Percentiles rank a stretch among this genome's conserved stretches.
These are phyloP conservation scores for Sisymbrium altissimum DNA, from an alignment of 345 rosid species.

Conservation along the genomic window DNA sequence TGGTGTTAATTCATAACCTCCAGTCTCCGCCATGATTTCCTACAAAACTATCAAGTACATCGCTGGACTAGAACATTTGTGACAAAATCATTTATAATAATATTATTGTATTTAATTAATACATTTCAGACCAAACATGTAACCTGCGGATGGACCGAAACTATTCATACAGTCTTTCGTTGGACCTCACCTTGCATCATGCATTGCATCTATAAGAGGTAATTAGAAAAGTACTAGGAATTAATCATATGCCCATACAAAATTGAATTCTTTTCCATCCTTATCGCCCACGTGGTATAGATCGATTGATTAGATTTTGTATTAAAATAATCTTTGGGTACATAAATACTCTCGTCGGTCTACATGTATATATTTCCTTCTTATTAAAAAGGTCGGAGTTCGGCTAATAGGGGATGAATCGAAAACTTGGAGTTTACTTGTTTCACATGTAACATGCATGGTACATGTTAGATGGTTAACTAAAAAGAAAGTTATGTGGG, in stretches of 20 bases:
- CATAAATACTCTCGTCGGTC: slow-evolving; percentile 6
- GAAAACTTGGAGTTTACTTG: neutral
- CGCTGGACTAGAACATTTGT: slow-evolving; percentile 5
- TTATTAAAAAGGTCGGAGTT: neutral
- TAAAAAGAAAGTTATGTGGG: neutral
- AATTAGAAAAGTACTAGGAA: neutral
- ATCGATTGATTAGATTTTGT: neutral
- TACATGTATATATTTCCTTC: neutral
- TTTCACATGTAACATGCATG: neutral
- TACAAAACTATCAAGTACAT: neutral
- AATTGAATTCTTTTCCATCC: slow-evolving; percentile 7
- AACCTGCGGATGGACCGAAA: neutral
- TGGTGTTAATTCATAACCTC: no score
- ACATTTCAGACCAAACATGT: slow-evolving; percentile 4
- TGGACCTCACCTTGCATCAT: neutral
- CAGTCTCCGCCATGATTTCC: neutral
- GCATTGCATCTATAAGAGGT: neutral
- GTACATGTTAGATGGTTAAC: neutral
- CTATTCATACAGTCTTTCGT: neutral
- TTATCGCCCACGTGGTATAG: neutral
- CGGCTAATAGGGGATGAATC: neutral
- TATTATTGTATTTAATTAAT: neutral
- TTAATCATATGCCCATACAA: neutral
- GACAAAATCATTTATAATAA: neutral
- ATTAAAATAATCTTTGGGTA: neutral